Conservation (phyloP, 768 basidiomycete species). For the Heimioporus sp. region DNA sequence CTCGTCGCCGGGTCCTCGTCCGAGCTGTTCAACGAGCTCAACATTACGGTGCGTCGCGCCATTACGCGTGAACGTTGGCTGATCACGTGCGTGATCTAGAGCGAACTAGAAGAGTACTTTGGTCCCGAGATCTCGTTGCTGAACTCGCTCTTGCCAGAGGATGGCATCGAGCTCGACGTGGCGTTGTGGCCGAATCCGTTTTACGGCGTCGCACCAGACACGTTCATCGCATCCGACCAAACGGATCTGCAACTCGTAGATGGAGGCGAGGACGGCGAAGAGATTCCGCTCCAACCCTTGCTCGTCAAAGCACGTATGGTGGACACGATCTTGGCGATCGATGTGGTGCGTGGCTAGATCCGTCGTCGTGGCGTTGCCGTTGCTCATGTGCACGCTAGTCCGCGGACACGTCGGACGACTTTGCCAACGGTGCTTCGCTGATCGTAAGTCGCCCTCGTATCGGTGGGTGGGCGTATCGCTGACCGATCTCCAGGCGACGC, state of each 20-base stretch:
- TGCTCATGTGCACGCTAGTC: slow-evolving; percentile 1
- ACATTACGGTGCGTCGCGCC: slow-evolving; percentile 24
- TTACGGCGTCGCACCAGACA: slow-evolving; percentile 31
- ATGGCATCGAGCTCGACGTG: slow-evolving; percentile 26
- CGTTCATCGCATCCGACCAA: slow-evolving; percentile 34
- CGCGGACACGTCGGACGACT: slow-evolving; percentile 11
- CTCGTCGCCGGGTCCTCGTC: slow-evolving; percentile 42
- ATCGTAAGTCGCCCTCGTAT: slow-evolving; percentile 16
- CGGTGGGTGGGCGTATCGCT: neutral
- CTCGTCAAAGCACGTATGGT: slow-evolving; percentile 44
- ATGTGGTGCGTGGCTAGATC: slow-evolving; percentile 29
- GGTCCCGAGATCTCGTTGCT: slow-evolving; percentile 17
- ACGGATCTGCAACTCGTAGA: slow-evolving; percentile 35
- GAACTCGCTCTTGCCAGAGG: slow-evolving; percentile 22
- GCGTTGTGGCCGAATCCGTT: slow-evolving; percentile 39
- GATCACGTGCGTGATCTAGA: slow-evolving; percentile 4
- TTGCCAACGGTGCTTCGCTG: slow-evolving; percentile 24
- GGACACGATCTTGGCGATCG: slow-evolving; percentile 52
- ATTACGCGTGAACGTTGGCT: neutral
- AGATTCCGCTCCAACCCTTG: slow-evolving; percentile 49
- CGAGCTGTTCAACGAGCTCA: slow-evolving; percentile 31
- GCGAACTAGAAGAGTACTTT: slow-evolving; percentile 5
- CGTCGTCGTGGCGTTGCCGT: neutral
- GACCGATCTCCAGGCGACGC: slow-evolving; percentile 19
- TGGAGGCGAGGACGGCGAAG: slow-evolving; percentile 43